Conservation (phyloP, 106 monocot species). For the Dioscorea zingiberensis region DNA sequence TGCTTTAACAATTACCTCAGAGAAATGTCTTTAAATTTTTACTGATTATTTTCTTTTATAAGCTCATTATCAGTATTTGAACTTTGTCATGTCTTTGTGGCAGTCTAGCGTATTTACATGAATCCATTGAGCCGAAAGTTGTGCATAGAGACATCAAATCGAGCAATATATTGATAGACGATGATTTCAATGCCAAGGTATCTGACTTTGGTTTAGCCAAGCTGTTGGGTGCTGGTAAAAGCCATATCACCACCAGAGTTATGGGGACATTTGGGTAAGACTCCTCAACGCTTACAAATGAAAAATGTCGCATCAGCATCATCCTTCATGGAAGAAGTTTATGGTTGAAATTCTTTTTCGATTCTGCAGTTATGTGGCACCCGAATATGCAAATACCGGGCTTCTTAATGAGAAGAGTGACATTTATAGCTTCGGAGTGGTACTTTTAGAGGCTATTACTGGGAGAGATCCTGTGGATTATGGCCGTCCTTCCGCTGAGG, state of each 20-base stretch:
- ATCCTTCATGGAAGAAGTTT: no score
- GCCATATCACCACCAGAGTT: slow-evolving; percentile 61
- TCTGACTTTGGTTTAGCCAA: slow-evolving; percentile 78
- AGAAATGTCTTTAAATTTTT: no score
- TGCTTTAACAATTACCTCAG: no score
- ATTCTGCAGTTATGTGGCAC: slow-evolving; percentile 82
- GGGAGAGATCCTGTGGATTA: slow-evolving; percentile 98
- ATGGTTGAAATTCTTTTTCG: not conserved
- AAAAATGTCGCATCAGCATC: no score
- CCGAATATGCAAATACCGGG: slow-evolving; percentile 97
- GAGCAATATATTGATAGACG: slow-evolving; percentile 66
- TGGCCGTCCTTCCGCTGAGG: slow-evolving; percentile 78
- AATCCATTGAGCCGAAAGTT: slow-evolving; percentile 71
- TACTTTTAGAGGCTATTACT: slow-evolving; percentile 84
- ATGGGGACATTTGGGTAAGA: slow-evolving; percentile 74
- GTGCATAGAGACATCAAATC: slow-evolving; percentile 73
- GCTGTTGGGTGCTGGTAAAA: slow-evolving; percentile 66
- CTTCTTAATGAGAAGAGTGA: slow-evolving; percentile 96
- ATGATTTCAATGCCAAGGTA: slow-evolving; percentile 56
- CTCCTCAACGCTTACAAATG: not conserved
- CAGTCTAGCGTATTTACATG: slow-evolving; percentile 70
- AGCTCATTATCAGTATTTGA: not conserved
- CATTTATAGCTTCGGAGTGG: slow-evolving; percentile 92
- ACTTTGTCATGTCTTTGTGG: not conserved
- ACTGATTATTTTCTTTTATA: no score